Conservation (phyloP, 1,284 basidiomycete species). For the Gomphus sp. region DNA sequence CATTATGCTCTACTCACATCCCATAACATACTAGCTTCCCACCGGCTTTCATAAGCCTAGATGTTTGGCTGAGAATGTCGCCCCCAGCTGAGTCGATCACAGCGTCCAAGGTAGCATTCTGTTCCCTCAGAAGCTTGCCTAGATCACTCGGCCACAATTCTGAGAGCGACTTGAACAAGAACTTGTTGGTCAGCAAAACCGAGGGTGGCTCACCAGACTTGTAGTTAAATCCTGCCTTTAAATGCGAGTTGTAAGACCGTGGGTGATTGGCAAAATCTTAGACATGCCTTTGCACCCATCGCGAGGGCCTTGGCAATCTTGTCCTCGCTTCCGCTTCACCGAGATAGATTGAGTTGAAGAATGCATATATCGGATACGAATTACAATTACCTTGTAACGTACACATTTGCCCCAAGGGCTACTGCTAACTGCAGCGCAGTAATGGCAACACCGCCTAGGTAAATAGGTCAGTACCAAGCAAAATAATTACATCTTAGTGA, state of each 20-base stretch:
- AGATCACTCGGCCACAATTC: slow-evolving; percentile 61
- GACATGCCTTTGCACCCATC: slow-evolving; percentile 62
- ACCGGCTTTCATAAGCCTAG: slow-evolving; percentile 55
- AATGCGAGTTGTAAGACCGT: not conserved
- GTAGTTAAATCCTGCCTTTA: slow-evolving; percentile 54
- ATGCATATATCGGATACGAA: not conserved
- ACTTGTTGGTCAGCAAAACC: not conserved
- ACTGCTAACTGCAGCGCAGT: slow-evolving; percentile 69
- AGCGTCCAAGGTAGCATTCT: slow-evolving; percentile 43
- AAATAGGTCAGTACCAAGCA: not conserved
- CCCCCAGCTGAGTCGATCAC: slow-evolving; percentile 80
- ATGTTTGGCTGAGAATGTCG: slow-evolving; percentile 54
- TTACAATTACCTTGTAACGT: slow-evolving; percentile 43
- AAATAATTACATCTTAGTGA: not conserved
- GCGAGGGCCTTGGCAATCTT: slow-evolving; percentile 63
- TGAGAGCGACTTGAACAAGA: slow-evolving; percentile 16
- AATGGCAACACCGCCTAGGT: slow-evolving; percentile 67
- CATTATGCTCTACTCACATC: slow-evolving; percentile 40
- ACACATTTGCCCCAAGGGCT: slow-evolving; percentile 71
- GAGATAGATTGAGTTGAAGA: not conserved
- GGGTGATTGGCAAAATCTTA: not conserved
- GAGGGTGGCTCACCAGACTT: slow-evolving; percentile 39
- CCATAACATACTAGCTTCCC: slow-evolving; percentile 72
- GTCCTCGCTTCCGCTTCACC: slow-evolving; percentile 45
- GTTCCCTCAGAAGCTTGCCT: slow-evolving; percentile 35